phyloP scores from a whole-genome alignment of 164 flowering plant species.

The Liriodendron chinense region DNA sequence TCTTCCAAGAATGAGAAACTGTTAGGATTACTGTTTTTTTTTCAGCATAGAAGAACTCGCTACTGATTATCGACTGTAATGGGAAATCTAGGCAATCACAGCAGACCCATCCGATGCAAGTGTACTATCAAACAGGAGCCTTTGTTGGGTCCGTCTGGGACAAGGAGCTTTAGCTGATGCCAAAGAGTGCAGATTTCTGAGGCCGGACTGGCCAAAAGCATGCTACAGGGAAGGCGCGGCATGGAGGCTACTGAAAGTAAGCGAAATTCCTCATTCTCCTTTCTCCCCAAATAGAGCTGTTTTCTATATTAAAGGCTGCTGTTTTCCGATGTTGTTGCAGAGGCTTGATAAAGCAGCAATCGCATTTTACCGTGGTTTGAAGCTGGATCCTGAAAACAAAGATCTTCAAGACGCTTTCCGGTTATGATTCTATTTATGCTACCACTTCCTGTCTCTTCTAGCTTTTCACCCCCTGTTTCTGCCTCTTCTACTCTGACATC shows the following conservation, averaged over 20 bases:
- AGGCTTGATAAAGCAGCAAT: constrained; percentile 94
- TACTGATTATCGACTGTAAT: not conserved
- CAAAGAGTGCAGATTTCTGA: constrained; percentile 69
- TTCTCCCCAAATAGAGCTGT: not conserved
- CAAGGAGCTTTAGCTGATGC: constrained; percentile 96
- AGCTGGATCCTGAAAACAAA: constrained; percentile 82
- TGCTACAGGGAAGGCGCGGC: constrained; percentile 97
- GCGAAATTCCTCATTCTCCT: constrained; percentile 10
- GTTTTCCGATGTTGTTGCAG: constrained; percentile 31
- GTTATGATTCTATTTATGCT: constrained; percentile 22
- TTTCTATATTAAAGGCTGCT: not conserved
- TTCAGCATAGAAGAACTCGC: too few relatives aligned
- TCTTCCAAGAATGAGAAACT: too few relatives aligned
- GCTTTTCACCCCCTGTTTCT: too few relatives aligned
- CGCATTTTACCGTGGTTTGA: constrained; percentile 89
- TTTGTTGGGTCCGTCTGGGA: constrained; percentile 85
- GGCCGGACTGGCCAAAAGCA: constrained; percentile 92
- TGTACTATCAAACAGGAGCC: constrained; percentile 85
- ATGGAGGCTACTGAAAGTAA: constrained; percentile 69
- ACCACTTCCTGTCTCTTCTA: too few relatives aligned
- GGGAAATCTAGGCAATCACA: constrained; percentile 67
- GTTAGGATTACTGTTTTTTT: too few relatives aligned
- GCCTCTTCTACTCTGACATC: too few relatives aligned
- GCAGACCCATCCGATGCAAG: constrained; percentile 73
- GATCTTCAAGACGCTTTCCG: constrained; percentile 88